These are phyloP conservation scores for Aspergillus funiculosus DNA, from an alignment of 495 filamentous ascomycete species.

Conservation along the genomic window DNA sequence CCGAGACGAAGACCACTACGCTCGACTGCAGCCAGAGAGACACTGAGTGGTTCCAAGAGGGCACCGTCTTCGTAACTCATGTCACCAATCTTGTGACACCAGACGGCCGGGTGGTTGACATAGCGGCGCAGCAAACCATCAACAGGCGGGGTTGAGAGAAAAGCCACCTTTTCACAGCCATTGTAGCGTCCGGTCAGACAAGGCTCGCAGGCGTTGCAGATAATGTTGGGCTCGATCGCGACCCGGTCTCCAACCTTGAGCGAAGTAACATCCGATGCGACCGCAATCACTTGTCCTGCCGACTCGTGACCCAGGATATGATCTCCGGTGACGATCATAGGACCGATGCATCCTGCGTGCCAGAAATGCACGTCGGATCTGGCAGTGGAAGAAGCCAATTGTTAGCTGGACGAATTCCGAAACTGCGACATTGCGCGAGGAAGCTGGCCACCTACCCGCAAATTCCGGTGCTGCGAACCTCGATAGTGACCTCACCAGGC, in stretches of 20 bases:
- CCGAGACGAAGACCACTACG: conserved; percentile 70
- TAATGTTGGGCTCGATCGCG: conserved; percentile 85
- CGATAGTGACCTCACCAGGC: conserved; percentile 75
- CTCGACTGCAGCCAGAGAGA: conserved; percentile 79
- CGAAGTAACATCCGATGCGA: conserved; percentile 65
- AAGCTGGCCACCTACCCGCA: conserved; percentile 60
- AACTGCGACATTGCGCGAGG: not conserved
- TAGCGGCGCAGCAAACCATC: conserved; percentile 86
- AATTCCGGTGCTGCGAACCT: conserved; percentile 86
- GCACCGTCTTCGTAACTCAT: conserved; percentile 89
- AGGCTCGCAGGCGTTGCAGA: conserved; percentile 82
- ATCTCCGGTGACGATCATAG: conserved; percentile 82
- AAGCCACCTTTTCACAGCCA: conserved; percentile 76
- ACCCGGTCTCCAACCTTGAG: conserved; percentile 80
- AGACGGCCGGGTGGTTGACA: conserved; percentile 83
- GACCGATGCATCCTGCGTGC: conserved; percentile 88
- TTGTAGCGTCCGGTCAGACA: conserved; percentile 90
- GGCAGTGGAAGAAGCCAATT: conserved; percentile 3
- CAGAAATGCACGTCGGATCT: conserved; percentile 96
- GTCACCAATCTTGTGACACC: conserved; percentile 87
- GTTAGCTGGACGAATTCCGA: conserved; percentile 10
- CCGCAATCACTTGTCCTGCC: conserved; percentile 74
- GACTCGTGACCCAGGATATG: conserved; percentile 94
- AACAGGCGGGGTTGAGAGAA: conserved; percentile 84
- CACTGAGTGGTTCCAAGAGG: conserved; percentile 78